These are phyloP conservation scores for Chlorophyllum brunneum DNA, from an alignment of 768 basidiomycete genomes.

Conservation along the genomic window DNA sequence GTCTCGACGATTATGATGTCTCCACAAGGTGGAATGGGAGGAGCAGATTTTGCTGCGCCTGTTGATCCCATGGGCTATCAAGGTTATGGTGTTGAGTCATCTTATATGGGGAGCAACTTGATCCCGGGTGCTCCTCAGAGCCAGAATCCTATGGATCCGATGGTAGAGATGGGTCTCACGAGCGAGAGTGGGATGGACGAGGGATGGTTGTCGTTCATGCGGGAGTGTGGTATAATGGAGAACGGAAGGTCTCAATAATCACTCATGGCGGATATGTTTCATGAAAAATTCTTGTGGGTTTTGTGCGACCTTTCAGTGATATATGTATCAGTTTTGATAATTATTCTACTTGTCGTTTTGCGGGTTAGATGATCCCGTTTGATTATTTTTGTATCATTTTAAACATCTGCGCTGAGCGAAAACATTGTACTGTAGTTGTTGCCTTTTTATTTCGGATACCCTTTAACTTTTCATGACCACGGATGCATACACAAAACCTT, in stretches of 20 bases:
- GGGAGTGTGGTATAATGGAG: constrained; percentile 47
- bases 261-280: neutral
- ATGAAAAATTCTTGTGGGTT: no score
- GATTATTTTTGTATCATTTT: no score
- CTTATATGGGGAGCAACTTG: neutral
- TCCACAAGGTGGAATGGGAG: neutral
- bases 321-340: no score
- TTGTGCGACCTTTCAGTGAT: no score
- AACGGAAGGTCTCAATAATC: constrained; percentile 12
- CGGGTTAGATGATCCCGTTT: no score
- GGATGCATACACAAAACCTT: no score
- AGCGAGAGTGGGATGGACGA: constrained; percentile 44
- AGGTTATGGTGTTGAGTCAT: neutral
- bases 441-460: no score
- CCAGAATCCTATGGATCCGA: constrained; percentile 24
- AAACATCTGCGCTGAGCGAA: no score
- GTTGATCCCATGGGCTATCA: neutral
- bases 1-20: neutral
- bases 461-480: no score
- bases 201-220: constrained; percentile 47
- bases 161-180: constrained; percentile 40
- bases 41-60: neutral
- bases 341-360: no score
- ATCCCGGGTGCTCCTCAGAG: neutral
- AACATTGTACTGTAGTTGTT: no score